Percentiles rank a stretch among this genome's conserved stretches.
Conservation (phyloP, 1,284 basidiomycete genomes). For the Veloboletus limbatus region DNA sequence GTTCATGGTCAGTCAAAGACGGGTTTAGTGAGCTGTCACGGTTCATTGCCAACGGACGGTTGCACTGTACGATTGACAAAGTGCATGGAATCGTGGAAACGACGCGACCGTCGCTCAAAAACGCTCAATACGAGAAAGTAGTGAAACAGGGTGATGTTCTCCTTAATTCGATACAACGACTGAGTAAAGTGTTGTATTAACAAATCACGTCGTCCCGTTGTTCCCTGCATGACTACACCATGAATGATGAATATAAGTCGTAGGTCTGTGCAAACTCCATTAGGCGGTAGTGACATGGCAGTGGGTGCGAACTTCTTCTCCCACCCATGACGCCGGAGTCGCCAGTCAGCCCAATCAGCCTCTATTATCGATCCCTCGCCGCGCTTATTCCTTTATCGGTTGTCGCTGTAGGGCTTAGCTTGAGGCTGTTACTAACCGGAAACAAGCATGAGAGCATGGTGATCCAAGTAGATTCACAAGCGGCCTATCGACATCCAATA, state of each 20-base stretch:
- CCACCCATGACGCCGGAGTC: no score
- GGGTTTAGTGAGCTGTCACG: constrained; percentile 81
- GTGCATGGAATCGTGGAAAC: constrained; percentile 94
- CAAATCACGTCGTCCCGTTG: not conserved
- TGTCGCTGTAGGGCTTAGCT: constrained; percentile 6
- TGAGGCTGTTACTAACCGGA: constrained; percentile 6
- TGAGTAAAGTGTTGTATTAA: constrained; percentile 76
- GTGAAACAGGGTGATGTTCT: constrained; percentile 88
- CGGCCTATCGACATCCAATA: constrained; percentile 42
- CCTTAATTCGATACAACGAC: constrained; percentile 71
- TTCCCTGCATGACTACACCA: not conserved
- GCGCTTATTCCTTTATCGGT: constrained; percentile 7
- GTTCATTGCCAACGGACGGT: constrained; percentile 88
- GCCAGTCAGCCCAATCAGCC: not conserved
- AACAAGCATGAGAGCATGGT: constrained; percentile 1
- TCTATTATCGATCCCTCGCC: constrained; percentile 8
- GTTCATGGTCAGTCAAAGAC: constrained; percentile 1
- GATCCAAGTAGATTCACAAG: no score
- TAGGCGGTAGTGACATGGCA: no score
- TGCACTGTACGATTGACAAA: constrained; percentile 93
- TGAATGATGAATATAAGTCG: no score
- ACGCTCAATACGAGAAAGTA: constrained; percentile 88
- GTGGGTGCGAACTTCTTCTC: no score
- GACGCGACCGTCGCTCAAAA: constrained; percentile 85
- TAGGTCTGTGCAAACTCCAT: no score